Conservation (phyloP, 2,329 filamentous ascomycete species). For the Emergomyces orientalis region DNA sequence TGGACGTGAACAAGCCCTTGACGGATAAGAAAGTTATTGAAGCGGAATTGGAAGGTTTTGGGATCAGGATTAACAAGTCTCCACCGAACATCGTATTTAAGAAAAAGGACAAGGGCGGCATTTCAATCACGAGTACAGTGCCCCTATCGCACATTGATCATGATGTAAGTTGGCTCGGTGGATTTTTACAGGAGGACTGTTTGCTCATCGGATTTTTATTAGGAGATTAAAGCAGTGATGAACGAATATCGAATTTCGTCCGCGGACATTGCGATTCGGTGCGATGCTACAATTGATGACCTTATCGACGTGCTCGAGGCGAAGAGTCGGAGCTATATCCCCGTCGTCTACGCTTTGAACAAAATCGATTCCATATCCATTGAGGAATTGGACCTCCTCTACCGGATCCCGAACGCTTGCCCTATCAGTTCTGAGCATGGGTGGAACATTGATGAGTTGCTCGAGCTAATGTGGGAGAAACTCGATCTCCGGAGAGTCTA, state of each 20-base stretch:
- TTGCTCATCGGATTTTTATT: slow-evolving; percentile 15
- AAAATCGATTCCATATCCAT: slow-evolving; percentile 98
- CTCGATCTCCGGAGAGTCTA: slow-evolving; percentile 85
- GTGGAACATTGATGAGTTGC: slow-evolving; percentile 94
- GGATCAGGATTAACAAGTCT: slow-evolving; percentile 92
- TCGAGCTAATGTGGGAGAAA: slow-evolving; percentile 99
- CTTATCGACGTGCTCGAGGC: slow-evolving; percentile 93
- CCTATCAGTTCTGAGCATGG: slow-evolving; percentile 96
- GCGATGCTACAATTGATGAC: slow-evolving; percentile 95
- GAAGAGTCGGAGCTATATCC: slow-evolving; percentile 90
- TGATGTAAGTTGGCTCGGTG: slow-evolving; percentile 45
- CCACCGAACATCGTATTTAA: slow-evolving; percentile 98
- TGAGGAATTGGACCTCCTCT: slow-evolving; percentile 90
- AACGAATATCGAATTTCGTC: slow-evolving; percentile 93
- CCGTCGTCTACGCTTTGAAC: slow-evolving; percentile 97
- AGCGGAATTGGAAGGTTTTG: slow-evolving; percentile 89
- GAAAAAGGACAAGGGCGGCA: slow-evolving; percentile 98
- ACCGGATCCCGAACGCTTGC: slow-evolving; percentile 92
- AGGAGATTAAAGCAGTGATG: slow-evolving; percentile 96
- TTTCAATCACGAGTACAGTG: slow-evolving; percentile 91
- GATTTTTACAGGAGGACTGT: not conserved
- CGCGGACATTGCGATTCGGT: slow-evolving; percentile 93
- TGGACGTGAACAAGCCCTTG: slow-evolving; percentile 96
- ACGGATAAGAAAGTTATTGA: slow-evolving; percentile 97
- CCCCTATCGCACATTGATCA: slow-evolving; percentile 85